Conservation (phyloP, 2,329 filamentous ascomycete species). For the Fonsecaea nubica region DNA sequence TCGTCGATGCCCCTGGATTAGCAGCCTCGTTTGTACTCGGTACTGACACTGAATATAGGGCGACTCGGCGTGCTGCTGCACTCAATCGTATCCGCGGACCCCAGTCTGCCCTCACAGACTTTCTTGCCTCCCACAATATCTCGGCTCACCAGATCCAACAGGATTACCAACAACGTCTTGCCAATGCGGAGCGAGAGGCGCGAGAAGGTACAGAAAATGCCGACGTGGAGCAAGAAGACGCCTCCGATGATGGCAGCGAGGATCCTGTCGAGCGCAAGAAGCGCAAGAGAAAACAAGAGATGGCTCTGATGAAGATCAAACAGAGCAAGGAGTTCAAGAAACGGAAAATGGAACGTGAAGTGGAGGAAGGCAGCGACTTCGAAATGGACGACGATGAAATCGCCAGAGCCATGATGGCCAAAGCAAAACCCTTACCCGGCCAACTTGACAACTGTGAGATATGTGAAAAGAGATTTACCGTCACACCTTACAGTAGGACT, state of each 20-base stretch:
- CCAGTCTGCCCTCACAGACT: conserved; percentile 72
- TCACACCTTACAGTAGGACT: conserved; percentile 84
- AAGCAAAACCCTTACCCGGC: conserved; percentile 69
- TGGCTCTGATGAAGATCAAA: conserved; percentile 54
- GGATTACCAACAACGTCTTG: conserved; percentile 62
- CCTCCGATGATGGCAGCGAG: conserved; percentile 46
- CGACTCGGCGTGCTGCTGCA: conserved; percentile 31
- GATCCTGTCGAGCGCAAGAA: conserved; percentile 57
- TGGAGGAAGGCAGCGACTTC: conserved; percentile 46
- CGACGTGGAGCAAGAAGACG: conserved; percentile 48
- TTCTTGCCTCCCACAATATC: conserved; percentile 72
- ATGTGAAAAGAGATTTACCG: conserved; percentile 87
- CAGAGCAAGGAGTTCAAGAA: conserved; percentile 59
- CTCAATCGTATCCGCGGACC: conserved; percentile 62
- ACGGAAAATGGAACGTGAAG: conserved; percentile 54
- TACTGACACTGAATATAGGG: conserved; percentile 17
- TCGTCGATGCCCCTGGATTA: background rate
- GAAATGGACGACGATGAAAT: conserved; percentile 49
- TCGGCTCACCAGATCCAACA: conserved; percentile 68
- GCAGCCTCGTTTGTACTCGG: conserved; percentile 6
- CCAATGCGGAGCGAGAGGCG: conserved; percentile 53
- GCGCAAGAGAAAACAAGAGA: conserved; percentile 62
- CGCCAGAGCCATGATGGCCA: conserved; percentile 61
- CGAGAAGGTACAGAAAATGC: conserved; percentile 44
- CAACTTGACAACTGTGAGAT: conserved; percentile 88